Percentiles rank a stretch among this genome's conserved stretches.
Conservation (phyloP, 345 rosid species). For the Gossypium raimondii region DNA sequence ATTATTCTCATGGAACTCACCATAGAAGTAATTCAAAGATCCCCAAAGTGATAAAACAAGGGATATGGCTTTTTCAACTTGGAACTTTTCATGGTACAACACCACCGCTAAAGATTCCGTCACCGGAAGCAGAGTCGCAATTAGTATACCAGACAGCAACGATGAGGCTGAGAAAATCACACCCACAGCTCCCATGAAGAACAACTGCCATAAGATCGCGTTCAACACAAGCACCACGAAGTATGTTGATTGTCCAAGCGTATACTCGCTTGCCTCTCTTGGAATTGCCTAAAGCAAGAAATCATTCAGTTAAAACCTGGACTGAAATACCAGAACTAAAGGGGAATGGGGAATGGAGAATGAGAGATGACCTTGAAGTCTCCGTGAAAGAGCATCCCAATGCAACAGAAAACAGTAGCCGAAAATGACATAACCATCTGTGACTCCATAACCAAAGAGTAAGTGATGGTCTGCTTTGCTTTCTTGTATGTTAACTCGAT, state of each 20-base stretch:
- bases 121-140: slow-evolving; percentile 27
- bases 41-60: slow-evolving; percentile 33
- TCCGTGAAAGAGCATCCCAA: slow-evolving; percentile 29
- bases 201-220: slow-evolving; percentile 33
- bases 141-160: slow-evolving; percentile 30
- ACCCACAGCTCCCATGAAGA: slow-evolving; percentile 39
- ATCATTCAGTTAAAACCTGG: background rate
- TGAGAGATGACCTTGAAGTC: slow-evolving; percentile 21
- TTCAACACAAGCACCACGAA: slow-evolving; percentile 17
- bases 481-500: slow-evolving; percentile 21
- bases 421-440: slow-evolving; percentile 33
- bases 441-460: slow-evolving; percentile 31
- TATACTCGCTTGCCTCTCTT: slow-evolving; percentile 10
- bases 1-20: slow-evolving; percentile 21
- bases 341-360: too few species aligned
- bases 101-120: slow-evolving; percentile 29
- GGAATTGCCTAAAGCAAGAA: slow-evolving; percentile 24
- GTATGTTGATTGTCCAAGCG: slow-evolving; percentile 22
- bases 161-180: slow-evolving; percentile 27
- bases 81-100: slow-evolving; percentile 29
- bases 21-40: slow-evolving; percentile 29
- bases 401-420: slow-evolving; percentile 28
- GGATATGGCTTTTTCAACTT: slow-evolving; percentile 18
- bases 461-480: slow-evolving; percentile 14
- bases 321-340: too few species aligned